These are phyloP conservation scores for Secale cereale DNA, from an alignment of 176 grass and related monocot species.

Conservation along the genomic window DNA sequence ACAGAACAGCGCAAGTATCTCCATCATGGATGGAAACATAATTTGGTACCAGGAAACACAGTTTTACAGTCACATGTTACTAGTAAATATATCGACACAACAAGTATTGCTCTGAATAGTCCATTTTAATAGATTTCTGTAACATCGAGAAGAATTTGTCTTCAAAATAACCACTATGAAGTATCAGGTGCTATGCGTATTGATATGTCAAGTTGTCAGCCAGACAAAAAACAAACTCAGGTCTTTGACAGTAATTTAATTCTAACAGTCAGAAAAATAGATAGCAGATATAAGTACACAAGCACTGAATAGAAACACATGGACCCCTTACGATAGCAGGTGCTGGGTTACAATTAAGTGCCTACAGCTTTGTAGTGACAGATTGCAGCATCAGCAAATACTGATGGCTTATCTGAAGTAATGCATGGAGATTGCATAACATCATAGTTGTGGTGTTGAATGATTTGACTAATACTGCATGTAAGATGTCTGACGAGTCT, in stretches of 20 bases:
- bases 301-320: not conserved
- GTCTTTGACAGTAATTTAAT: not conserved
- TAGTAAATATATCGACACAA: not conserved
- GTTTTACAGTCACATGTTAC: not conserved
- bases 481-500: not conserved
- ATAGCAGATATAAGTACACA: not conserved
- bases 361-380: not conserved
- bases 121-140: not conserved
- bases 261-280: not conserved
- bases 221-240: not conserved
- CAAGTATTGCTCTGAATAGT: not conserved
- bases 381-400: not conserved
- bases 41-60: not conserved
- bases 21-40: not conserved
- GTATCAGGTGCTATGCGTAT: not conserved
- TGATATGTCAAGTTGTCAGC: not conserved
- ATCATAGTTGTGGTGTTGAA: not conserved
- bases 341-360: not conserved
- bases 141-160: too few relatives aligned
- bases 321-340: not conserved
- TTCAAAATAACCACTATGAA: not conserved
- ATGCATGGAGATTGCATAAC: not conserved
- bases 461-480: not conserved
- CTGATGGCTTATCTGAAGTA: not conserved
- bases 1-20: not conserved